A percentile compares a stretch with the other conserved stretches of the same genome.
These are phyloP conservation scores for Mortierella sp. DNA, from an alignment of 371 early-diverging fungal species.

Conservation along the genomic window DNA sequence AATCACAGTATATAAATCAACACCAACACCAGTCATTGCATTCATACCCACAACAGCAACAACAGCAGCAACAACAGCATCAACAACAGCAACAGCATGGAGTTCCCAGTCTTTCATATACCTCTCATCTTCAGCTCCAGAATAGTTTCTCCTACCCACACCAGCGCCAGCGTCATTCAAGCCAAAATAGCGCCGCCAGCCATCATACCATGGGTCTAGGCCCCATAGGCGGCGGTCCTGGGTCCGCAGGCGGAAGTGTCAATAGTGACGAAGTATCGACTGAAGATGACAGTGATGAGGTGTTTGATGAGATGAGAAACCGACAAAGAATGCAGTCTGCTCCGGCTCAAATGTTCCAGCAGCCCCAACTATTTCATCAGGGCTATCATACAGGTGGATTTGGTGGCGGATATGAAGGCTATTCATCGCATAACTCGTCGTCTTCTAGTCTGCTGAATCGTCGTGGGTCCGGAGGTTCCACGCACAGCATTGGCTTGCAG, in stretches of 20 bases:
- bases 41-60: conserved; percentile 12
- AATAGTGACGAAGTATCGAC: conserved; percentile 52
- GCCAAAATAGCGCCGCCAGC: conserved; percentile 55
- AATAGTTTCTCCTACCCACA: conserved; percentile 31
- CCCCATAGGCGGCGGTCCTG: conserved; percentile 45
- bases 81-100: conserved; percentile 17
- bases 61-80: conserved; percentile 28
- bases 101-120: conserved; percentile 25
- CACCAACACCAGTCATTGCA: neutral
- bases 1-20: neutral
- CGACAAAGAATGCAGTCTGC: conserved; percentile 36
- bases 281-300: conserved; percentile 54
- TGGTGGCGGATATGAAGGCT: conserved; percentile 26
- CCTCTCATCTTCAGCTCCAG: conserved; percentile 38
- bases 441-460: conserved; percentile 37
- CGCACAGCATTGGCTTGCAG: conserved; percentile 25
- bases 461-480: conserved; percentile 46
- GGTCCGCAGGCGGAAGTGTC: conserved; percentile 53
- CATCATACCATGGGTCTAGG: conserved; percentile 56
- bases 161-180: conserved; percentile 56
- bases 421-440: conserved; percentile 38
- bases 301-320: conserved; percentile 51
- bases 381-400: conserved; percentile 11
- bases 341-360: conserved; percentile 24
- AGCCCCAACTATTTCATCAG: conserved; percentile 21